Evolutionary conservation across 257 asterid genomes (phyloP).

Genomic region (Solanum medicagineum): DNA sequence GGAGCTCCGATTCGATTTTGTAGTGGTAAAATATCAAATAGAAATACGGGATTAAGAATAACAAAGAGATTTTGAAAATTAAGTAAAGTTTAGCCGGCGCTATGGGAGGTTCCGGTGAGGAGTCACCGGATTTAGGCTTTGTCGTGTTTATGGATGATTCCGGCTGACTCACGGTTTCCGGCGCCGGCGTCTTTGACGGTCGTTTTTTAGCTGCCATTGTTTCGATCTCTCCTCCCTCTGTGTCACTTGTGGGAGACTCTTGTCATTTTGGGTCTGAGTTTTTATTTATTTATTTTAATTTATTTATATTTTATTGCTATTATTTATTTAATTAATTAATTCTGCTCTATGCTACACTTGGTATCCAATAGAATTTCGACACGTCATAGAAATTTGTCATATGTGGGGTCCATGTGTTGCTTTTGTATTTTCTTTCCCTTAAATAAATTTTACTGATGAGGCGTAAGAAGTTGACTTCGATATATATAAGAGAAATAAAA

Average conservation of each 20-base stretch:
- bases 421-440: too few species aligned
- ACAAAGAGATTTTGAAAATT: conserved; percentile 29
- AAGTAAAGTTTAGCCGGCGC: conserved; percentile 46
- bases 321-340: not conserved
- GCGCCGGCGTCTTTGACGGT: conserved; percentile 8
- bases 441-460: too few species aligned
- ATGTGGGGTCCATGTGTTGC: not conserved
- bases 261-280: not conserved
- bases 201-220: conserved; percentile 60
- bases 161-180: not conserved
- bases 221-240: not conserved
- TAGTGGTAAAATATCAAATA: conserved; percentile 48
- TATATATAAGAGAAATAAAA: too few species aligned
- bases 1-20: conserved; percentile 47
- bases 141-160: conserved; percentile 6
- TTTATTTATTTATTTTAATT: not conserved
- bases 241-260: not conserved
- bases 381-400: conserved; percentile 5
- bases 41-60: conserved; percentile 52
- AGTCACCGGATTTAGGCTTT: conserved; percentile 8
- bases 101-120: conserved; percentile 30
- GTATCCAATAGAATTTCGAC: not conserved
- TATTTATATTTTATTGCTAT: not conserved
- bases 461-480: too few species aligned
- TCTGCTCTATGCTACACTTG: not conserved